A percentile compares a stretch with the other conserved stretches of the same genome.
These are phyloP conservation scores for Leptographium galeiforme DNA, from an alignment of 2,329 filamentous ascomycete species.

Conservation along the genomic window DNA sequence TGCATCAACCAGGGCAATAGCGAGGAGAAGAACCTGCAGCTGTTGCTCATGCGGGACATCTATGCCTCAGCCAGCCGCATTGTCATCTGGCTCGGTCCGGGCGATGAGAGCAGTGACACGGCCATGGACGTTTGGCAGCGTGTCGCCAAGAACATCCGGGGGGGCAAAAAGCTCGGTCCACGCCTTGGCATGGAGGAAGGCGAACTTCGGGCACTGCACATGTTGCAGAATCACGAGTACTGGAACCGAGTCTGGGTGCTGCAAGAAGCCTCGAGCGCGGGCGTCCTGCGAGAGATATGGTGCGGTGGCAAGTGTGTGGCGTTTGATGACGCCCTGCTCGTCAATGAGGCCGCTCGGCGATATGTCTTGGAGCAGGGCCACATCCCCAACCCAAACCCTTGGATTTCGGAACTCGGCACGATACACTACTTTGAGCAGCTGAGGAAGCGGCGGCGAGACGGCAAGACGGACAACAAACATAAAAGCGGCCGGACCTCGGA, in stretches of 20 bases:
- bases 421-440: background rate
- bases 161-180: background rate
- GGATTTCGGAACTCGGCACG: background rate
- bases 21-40: conserved; percentile 8
- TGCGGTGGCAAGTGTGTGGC: background rate
- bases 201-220: background rate
- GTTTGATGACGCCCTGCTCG: background rate
- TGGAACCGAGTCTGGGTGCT: background rate
- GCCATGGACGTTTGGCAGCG: background rate
- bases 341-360: background rate
- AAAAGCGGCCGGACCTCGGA: background rate
- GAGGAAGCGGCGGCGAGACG: background rate
- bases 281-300: background rate
- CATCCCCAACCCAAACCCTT: background rate
- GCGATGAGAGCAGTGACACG: background rate
- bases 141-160: background rate
- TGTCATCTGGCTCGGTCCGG: conserved; percentile 9
- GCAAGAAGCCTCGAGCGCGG: background rate
- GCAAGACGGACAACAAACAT: background rate
- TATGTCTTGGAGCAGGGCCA: background rate
- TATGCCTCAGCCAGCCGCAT: conserved; percentile 8
- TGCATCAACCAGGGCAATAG: conserved; percentile 11
- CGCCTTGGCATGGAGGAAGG: background rate
- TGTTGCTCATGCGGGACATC: conserved; percentile 10
- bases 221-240: background rate